Percentiles rank a stretch among this genome's conserved stretches.
phyloP scores from a whole-genome alignment of 495 filamentous ascomycete species.

The Astrothelium macrocarpum region DNA sequence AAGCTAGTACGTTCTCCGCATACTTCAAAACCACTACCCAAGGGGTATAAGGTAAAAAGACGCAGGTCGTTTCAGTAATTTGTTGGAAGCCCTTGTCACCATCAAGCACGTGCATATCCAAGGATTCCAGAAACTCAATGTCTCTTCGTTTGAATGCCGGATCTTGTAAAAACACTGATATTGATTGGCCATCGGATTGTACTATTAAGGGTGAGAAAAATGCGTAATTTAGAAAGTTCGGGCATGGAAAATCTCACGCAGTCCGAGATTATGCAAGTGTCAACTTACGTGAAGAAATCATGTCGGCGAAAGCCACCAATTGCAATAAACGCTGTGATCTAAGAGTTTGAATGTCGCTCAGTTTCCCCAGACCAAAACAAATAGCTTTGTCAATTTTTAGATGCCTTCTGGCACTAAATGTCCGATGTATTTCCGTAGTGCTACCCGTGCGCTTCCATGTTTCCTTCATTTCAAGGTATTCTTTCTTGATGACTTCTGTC shows the following conservation, averaged over 20 bases:
- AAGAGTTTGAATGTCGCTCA: slow-evolving; percentile 5
- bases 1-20: background rate
- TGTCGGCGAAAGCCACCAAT: slow-evolving; percentile 17
- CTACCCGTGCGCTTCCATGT: background rate
- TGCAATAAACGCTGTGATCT: slow-evolving; percentile 11
- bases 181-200: background rate
- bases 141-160: background rate
- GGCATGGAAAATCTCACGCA: background rate
- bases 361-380: slow-evolving; percentile 12
- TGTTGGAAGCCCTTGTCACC: background rate
- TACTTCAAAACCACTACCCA: background rate
- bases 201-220: background rate
- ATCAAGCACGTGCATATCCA: background rate
- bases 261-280: slow-evolving; percentile 2
- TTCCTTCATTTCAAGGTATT: background rate
- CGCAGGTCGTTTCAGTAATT: background rate
- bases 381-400: slow-evolving; percentile 12
- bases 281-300: slow-evolving; percentile 13
- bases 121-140: background rate
- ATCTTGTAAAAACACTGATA: background rate
- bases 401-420: background rate
- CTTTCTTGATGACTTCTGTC: background rate
- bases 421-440: background rate
- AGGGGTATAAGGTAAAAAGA: background rate
- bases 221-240: background rate